Base-by-base conservation (phyloP, 306 rosid species). In the Dalbergia cultrata region DNA sequence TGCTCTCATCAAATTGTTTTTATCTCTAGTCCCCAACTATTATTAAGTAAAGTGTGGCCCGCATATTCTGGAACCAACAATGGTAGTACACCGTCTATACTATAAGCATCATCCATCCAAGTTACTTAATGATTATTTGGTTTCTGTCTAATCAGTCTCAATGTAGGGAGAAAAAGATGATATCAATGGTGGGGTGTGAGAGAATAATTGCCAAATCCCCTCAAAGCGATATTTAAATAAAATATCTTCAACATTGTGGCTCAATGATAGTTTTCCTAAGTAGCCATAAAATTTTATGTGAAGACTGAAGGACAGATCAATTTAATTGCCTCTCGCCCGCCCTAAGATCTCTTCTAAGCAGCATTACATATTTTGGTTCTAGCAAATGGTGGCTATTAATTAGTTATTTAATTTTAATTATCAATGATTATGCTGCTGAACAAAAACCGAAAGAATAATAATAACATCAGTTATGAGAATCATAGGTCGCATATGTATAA, bases 201-300 rank as follows among this genome's bases (percentile, higher is more conserved):
- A 26, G 80, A 80, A 91, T 91, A 82, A 91, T 88, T 74, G 79
- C 81, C 62, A 79, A 85, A 88, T 89, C 90, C 90, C 90, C 87
- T 45, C 43, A 35, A 80, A 81, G 81, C 22, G 75, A 83, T 83
- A 66, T 82, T 81, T 59, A 54, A 43, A 82, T 84, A 83, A 78
- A 70, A 85, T 83, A 81, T 83, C 82, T 86, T 77, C 26, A 37
- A 54, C 12, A 41, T 63, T 67, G 83, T 54, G 72, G 71, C 78
- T 81, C 76, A 35, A 45, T 47, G 44, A 34, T 86, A 58, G 14
- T 73, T 73, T 37, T 59, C 10, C 41, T 11, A 54, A 60, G 54
- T 19, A 82, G 34, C 69, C 63, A 14, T 47, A 31, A 31, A 37
- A n/a, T 62, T 82, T 70, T 53, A 17, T 45, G 18, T 47, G 53